These are phyloP conservation scores for Ophiostoma montium DNA, from an alignment of 2,329 filamentous ascomycete genomes.

Conservation along the genomic window DNA sequence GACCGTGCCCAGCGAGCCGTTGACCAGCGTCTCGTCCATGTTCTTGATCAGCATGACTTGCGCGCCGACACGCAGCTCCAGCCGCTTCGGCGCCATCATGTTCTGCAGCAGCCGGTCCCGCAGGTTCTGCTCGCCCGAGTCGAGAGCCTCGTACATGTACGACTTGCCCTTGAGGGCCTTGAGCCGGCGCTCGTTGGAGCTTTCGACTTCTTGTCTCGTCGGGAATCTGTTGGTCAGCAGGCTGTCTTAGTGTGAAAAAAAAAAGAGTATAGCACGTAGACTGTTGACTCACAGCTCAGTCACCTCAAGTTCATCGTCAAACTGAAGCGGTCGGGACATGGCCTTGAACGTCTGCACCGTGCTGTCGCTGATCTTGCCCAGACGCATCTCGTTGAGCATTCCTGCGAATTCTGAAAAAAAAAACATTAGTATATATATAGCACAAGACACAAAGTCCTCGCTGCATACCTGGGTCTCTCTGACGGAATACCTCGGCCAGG, in stretches of 20 bases:
- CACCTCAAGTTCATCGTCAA: slow-evolving; percentile 61
- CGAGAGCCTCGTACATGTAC: slow-evolving; percentile 57
- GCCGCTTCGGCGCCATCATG: slow-evolving; percentile 77
- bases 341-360: slow-evolving; percentile 66
- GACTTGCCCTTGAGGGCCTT: slow-evolving; percentile 52
- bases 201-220: slow-evolving; percentile 77
- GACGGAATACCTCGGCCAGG: slow-evolving; percentile 88
- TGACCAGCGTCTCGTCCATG: slow-evolving; percentile 84
- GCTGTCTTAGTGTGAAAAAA: too few species aligned
- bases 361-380: slow-evolving; percentile 63
- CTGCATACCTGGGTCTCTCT: slow-evolving; percentile 51
- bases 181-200: slow-evolving; percentile 66
- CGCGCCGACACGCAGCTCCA: slow-evolving; percentile 77
- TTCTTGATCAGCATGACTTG: slow-evolving; percentile 99
- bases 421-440: slow-evolving; percentile 15
- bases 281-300: slow-evolving; percentile 53
- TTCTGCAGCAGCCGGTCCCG: slow-evolving; percentile 70
- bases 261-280: too few species aligned
- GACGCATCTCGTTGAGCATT: slow-evolving; percentile 96
- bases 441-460: slow-evolving; percentile 20
- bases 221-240: slow-evolving; percentile 59
- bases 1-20: slow-evolving; percentile 83
- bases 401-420: slow-evolving; percentile 65
- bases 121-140: slow-evolving; percentile 57
- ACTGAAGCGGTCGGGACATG: slow-evolving; percentile 55